Conservation (phyloP, 768 basidiomycete species). For the Phaeotremella fagi region DNA sequence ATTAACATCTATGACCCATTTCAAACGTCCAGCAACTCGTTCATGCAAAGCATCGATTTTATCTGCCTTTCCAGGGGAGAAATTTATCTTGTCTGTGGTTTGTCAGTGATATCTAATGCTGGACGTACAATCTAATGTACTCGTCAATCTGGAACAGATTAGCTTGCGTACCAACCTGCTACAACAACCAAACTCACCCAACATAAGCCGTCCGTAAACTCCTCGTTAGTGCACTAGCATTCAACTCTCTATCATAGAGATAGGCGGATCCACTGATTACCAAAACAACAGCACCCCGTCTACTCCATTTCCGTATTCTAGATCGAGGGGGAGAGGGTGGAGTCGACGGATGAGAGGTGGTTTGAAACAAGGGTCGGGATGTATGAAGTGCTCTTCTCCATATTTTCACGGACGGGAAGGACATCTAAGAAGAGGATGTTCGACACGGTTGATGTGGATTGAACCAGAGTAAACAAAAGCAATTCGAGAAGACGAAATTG, state of each 20-base stretch:
- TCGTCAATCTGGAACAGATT: slow-evolving; percentile 21
- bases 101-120: slow-evolving; percentile 54
- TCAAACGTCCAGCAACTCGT: slow-evolving; percentile 73
- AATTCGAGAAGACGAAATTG: background rate
- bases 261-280: slow-evolving; percentile 52
- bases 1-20: slow-evolving; percentile 64
- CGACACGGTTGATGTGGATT: background rate
- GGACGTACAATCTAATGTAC: slow-evolving; percentile 46
- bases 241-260: slow-evolving; percentile 55
- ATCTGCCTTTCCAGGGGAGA: slow-evolving; percentile 61
- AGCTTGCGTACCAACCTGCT: background rate
- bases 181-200: slow-evolving; percentile 48
- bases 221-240: slow-evolving; percentile 58
- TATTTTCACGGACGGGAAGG: background rate
- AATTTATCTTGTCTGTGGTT: slow-evolving; percentile 82
- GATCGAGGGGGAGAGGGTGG: slow-evolving; percentile 6
- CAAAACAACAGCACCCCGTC: slow-evolving; percentile 22
- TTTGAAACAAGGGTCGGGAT: background rate
- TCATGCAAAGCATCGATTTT: slow-evolving; percentile 75
- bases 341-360: background rate
- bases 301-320: slow-evolving; percentile 17
- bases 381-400: background rate
- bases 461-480: background rate
- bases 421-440: background rate
- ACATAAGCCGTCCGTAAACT: slow-evolving; percentile 58